These are phyloP conservation scores for Vigna angularis DNA, from an alignment of 306 rosid genomes.

Conservation along the genomic window DNA sequence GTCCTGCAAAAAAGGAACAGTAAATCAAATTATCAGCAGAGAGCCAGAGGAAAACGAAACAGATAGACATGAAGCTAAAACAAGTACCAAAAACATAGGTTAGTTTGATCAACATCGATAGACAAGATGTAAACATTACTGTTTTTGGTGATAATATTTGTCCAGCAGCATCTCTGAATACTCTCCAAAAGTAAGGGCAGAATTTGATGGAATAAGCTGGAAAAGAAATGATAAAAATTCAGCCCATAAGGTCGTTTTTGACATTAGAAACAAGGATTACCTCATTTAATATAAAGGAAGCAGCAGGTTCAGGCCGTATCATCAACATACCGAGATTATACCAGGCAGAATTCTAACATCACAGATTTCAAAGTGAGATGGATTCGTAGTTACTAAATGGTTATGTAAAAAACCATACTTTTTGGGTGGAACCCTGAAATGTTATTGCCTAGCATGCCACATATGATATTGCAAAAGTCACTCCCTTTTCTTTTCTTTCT, in stretches of 20 bases:
- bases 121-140: conserved; percentile 39
- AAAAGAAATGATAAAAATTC: conserved; percentile 8
- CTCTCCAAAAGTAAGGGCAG: conserved; percentile 85
- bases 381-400: background rate
- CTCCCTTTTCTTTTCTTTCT: background rate
- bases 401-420: background rate
- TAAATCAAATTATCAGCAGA: conserved; percentile 12
- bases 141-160: conserved; percentile 76
- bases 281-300: background rate
- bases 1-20: conserved; percentile 32
- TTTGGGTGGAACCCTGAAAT: background rate
- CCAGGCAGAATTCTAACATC: background rate
- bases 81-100: conserved; percentile 1
- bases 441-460: conserved; percentile 3
- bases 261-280: conserved; percentile 10
- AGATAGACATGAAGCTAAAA: conserved; percentile 26
- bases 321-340: background rate
- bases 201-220: conserved; percentile 77
- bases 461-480: conserved; percentile 2
- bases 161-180: conserved; percentile 86
- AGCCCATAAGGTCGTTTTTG: conserved; percentile 1
- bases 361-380: background rate
- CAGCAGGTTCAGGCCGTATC: background rate
- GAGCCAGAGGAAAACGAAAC: conserved; percentile 27
- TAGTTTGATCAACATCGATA: conserved; percentile 25